These are phyloP conservation scores for Fraxinus floribunda DNA, from an alignment of 305 asterid species.

Conservation along the genomic window DNA sequence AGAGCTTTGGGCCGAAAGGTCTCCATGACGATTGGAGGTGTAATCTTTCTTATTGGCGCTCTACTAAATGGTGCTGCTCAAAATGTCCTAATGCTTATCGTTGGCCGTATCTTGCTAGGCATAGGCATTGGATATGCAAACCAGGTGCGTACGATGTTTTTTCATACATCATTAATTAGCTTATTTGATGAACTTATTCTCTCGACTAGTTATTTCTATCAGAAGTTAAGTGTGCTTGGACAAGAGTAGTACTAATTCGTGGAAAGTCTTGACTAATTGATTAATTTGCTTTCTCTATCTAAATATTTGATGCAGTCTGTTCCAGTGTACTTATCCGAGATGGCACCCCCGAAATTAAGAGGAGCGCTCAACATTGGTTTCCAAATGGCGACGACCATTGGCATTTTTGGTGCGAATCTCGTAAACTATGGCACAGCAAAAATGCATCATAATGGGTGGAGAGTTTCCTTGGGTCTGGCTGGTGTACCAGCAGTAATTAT, in stretches of 20 bases:
- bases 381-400: conserved; percentile 65
- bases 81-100: conserved; percentile 52
- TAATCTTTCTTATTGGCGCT: conserved; percentile 42
- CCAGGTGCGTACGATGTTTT: conserved; percentile 25
- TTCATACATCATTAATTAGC: neutral
- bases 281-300: neutral
- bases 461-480: conserved; percentile 56
- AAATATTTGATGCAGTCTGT: conserved; percentile 35
- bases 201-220: neutral
- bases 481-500: conserved; percentile 62
- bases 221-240: neutral
- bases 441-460: conserved; percentile 59
- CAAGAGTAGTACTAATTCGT: neutral
- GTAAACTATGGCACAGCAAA: conserved; percentile 54
- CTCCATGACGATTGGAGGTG: conserved; percentile 58
- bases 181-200: neutral
- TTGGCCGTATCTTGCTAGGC: conserved; percentile 67
- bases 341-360: conserved; percentile 64
- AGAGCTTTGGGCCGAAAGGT: conserved; percentile 45
- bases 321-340: conserved; percentile 70
- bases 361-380: conserved; percentile 68
- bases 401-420: conserved; percentile 50
- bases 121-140: conserved; percentile 68
- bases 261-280: neutral
- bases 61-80: conserved; percentile 48